A percentile compares a stretch with the other conserved stretches of the same genome.
Conservation (phyloP, 2,329 filamentous ascomycete genomes). For the Geosmithia putterillii region DNA sequence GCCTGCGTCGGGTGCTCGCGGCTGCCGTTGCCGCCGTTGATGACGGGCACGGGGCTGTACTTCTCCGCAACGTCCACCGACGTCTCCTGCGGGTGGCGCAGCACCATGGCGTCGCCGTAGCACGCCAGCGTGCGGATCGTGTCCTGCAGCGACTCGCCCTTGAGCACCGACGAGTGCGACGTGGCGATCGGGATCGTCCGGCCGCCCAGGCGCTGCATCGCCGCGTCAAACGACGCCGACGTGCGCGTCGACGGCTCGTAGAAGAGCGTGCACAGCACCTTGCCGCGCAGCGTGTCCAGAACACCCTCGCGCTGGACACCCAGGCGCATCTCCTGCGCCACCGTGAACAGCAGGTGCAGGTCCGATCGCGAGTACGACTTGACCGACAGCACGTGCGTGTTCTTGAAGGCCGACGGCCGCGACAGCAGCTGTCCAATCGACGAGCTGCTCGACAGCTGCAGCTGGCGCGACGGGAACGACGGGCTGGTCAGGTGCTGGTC, state of each 20-base stretch:
- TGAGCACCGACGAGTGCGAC: slow-evolving; percentile 75
- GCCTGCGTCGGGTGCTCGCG: slow-evolving; percentile 96
- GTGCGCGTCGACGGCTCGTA: slow-evolving; percentile 96
- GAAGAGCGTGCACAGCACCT: slow-evolving; percentile 85
- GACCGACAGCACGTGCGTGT: slow-evolving; percentile 82
- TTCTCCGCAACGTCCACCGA: slow-evolving; percentile 75
- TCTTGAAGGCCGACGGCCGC: slow-evolving; percentile 71
- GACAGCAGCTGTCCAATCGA: slow-evolving; percentile 62
- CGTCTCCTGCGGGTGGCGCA: slow-evolving; percentile 77
- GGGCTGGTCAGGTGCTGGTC: slow-evolving; percentile 9
- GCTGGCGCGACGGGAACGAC: slow-evolving; percentile 25
- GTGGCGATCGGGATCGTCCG: slow-evolving; percentile 74
- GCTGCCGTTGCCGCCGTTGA: slow-evolving; percentile 94
- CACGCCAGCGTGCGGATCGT: slow-evolving; percentile 87
- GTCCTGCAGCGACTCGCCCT: slow-evolving; percentile 89
- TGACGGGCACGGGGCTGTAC: slow-evolving; percentile 80
- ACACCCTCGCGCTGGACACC: slow-evolving; percentile 88
- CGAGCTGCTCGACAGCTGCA: slow-evolving; percentile 40
- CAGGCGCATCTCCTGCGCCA: slow-evolving; percentile 94
- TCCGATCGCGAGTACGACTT: slow-evolving; percentile 80
- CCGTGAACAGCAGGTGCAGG: slow-evolving; percentile 86
- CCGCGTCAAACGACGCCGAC: slow-evolving; percentile 89
- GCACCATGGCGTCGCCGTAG: slow-evolving; percentile 91
- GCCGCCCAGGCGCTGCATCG: slow-evolving; percentile 95
- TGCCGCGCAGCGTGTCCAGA: slow-evolving; percentile 73